These are phyloP conservation scores for Ogataea hybrid DNA, from an alignment of 1,139 yeast species.

Conservation along the genomic window DNA sequence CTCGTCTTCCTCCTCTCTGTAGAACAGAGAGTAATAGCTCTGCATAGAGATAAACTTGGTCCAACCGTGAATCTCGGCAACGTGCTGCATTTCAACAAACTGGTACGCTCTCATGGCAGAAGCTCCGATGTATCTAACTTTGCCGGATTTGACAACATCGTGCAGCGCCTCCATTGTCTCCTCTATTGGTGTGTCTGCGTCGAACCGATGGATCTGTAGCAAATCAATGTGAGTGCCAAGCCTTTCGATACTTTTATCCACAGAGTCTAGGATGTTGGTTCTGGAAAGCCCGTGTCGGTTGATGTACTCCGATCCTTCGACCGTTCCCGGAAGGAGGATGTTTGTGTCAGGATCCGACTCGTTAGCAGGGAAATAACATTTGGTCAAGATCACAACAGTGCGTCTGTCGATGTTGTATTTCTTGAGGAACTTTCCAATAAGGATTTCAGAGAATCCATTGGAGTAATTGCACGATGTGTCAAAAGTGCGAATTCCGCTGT, in stretches of 20 bases:
- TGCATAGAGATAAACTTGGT: slow-evolving; percentile 60
- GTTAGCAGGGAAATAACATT: slow-evolving; percentile 36
- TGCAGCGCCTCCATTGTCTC: slow-evolving; percentile 57
- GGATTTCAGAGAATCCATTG: slow-evolving; percentile 42
- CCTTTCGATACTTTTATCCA: slow-evolving; percentile 44
- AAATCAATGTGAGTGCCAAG: slow-evolving; percentile 53
- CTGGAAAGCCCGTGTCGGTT: slow-evolving; percentile 48
- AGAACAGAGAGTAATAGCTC: slow-evolving; percentile 50
- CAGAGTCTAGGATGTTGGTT: slow-evolving; percentile 55
- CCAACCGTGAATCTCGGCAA: slow-evolving; percentile 53
- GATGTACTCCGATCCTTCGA: slow-evolving; percentile 29
- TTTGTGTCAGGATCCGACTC: slow-evolving; percentile 23
- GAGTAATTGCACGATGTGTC: slow-evolving; percentile 54
- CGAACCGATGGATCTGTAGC: slow-evolving; percentile 51
- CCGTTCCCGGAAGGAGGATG: slow-evolving; percentile 14
- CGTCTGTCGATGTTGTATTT: slow-evolving; percentile 45
- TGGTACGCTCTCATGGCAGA: slow-evolving; percentile 50
- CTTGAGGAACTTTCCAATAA: slow-evolving; percentile 45
- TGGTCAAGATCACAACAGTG: slow-evolving; percentile 47
- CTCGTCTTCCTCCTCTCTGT: slow-evolving; percentile 62
- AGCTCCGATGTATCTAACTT: slow-evolving; percentile 57
- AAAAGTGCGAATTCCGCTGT: slow-evolving; percentile 50
- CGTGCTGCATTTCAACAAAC: slow-evolving; percentile 48
- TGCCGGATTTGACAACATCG: slow-evolving; percentile 48
- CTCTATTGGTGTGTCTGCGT: slow-evolving; percentile 40